Conservation (phyloP, 169 alveolate genomes). For the Plasmodium sp. region DNA sequence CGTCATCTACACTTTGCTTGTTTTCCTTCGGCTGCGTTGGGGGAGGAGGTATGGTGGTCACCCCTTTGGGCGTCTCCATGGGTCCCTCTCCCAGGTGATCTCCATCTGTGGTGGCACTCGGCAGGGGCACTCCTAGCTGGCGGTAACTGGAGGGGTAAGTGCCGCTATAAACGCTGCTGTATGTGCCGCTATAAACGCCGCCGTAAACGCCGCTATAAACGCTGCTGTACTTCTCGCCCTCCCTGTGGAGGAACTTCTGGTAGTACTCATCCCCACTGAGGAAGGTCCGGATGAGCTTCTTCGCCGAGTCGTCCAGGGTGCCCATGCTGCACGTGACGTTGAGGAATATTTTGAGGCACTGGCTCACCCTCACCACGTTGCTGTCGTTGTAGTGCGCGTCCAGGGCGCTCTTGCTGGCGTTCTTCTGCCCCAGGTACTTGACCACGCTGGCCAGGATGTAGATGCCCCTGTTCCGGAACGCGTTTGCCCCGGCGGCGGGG, state of each 20-base stretch:
- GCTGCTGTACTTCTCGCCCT: constrained; percentile 62
- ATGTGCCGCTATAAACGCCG: no score
- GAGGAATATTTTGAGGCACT: constrained; percentile 50
- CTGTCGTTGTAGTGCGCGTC: constrained; percentile 53
- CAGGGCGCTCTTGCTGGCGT: not conserved
- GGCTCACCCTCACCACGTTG: constrained; percentile 53
- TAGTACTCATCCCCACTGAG: constrained; percentile 51
- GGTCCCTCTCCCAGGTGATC: not conserved
- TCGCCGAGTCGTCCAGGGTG: not conserved
- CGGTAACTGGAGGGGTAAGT: constrained; percentile 1
- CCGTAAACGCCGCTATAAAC: constrained; percentile 6
- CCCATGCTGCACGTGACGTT: not conserved
- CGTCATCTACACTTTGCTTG: constrained; percentile 44
- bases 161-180: no score
- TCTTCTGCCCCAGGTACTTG: constrained; percentile 19
- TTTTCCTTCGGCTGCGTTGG: not conserved
- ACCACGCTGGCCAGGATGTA: constrained; percentile 41
- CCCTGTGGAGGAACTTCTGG: constrained; percentile 34
- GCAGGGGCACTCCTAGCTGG: not conserved
- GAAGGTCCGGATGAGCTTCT: constrained; percentile 23
- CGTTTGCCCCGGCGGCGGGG: not conserved
- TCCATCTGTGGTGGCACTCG: not conserved
- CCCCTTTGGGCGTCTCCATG: not conserved
- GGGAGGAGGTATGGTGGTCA: not conserved
- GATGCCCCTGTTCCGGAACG: constrained; percentile 31